Evolutionary conservation across 1,284 basidiomycete species (phyloP), one percentile per base, ranked within the genome.

Genomic region (Vanrija pseudolonga): DNA sequence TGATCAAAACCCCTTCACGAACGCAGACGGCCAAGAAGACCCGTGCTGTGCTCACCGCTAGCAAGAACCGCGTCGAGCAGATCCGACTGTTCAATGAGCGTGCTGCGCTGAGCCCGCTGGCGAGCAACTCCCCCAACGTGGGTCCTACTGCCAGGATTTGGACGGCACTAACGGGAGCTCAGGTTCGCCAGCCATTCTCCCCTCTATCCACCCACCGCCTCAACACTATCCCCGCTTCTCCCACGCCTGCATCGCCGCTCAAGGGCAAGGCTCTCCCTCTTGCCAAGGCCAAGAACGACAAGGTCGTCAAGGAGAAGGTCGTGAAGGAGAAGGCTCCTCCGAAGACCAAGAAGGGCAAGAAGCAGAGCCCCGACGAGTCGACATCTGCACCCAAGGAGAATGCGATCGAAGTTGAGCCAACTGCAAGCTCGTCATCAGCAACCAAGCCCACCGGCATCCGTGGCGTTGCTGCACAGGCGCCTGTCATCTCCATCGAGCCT

Each of bases 1-100:
- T 75, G 20, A 71, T 77, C 59, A 77, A 77, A 59, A 77, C 75
- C 0, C 75, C 75, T 12, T 73, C 72, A 23, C 62, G 68, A 38
- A 74, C 72, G 2, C 60, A 66, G 18, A 77, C 73, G 20, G 63
- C 65, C 24, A 75, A 75, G 63, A 76, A 76, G 64, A 77, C 75
- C 0, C 57, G 75, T 42, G 69, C 72, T 3, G 57, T 56, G 4
- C 59, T 65, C 0, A 71, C 69, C 45, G 67, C 73, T 4, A 44
- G 36, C 15, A 43, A 54, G 36, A 40, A 45, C 49, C 55, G 59
- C 11, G 51, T 52, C 0, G 59, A 57, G 44, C 59, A 60, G 50
- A 26, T 57, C 23, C 53, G 47, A 26, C 38, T 32, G 26, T 60
- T 72, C 23, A 74, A 74, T 56, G 56, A 61, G 7, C 57, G 58